Base-by-base conservation (phyloP, 2,329 filamentous ascomycete genomes). In the Cercospora beticola region DNA sequence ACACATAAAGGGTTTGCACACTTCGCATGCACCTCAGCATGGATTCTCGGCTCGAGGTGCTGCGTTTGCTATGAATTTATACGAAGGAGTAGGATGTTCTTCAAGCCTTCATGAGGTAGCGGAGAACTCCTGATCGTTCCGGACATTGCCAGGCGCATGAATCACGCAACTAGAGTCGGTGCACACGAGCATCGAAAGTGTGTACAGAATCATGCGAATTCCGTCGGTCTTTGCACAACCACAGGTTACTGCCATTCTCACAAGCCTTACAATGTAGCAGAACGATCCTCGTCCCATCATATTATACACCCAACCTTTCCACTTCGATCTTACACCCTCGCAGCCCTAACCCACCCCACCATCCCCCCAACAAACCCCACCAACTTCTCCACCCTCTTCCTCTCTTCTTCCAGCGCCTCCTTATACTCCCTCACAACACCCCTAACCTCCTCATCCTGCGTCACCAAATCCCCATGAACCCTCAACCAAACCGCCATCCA, bases 401-500 rank as follows among this genome's bases (percentile, higher is more conserved):
- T 91, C 75, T 90, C 88, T 30, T 80, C 81, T 78, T 74, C 71
- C 54, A 76, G 40, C 21, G 64, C 71, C 23, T 64, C 66, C 49
- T 89, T 89, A 92, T 93, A 97, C 73, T 86, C 85, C 63, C 81
- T 79, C 69, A 97, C 80, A 58, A 87, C 87, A 1, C 80, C 82
- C 57, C 88, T 83, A 14, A 94, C 79, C 31, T 81, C 78, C 76
- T 86, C 76, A 43, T 81, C 80, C 36, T 82, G 78, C 6, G 82
- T 78, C 14, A 91, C 81, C 16, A 85, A 81, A 69, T 90, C 89
- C 6, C 85, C 86, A 79, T 98, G 94, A 49, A 97, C 82, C 59
- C 90, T 87, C 68, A 99, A 79, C 76, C 98, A 97, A 0, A 98
- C 94, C 1, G 91, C 90, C 93, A 99, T 98, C 94, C 95, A 99